A percentile compares a stretch with the other conserved stretches of the same genome.
Conservation (phyloP, 768 basidiomycete genomes). For the Leccinum subgranulosum region DNA sequence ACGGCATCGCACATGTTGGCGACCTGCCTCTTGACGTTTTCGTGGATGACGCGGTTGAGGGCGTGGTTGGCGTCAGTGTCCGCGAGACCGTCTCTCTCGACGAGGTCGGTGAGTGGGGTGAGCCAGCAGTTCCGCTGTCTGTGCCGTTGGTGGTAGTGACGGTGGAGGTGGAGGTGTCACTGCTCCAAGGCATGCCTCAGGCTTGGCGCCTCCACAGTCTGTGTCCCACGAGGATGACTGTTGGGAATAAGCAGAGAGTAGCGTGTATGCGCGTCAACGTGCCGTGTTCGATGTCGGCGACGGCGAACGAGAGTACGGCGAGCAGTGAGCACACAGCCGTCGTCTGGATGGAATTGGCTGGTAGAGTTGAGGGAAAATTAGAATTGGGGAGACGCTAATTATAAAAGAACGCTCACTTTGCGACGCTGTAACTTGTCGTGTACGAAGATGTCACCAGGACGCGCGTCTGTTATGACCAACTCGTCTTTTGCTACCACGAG, state of each 20-base stretch:
- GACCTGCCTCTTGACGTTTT: no score
- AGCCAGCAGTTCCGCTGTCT: conserved; percentile 39
- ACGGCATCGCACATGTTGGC: no score
- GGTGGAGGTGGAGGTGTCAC: conserved; percentile 28
- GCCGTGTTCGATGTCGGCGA: conserved; percentile 78
- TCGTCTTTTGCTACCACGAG: no score
- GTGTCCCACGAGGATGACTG: conserved; percentile 84
- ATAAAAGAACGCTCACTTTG: conserved; percentile 57
- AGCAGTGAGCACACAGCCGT: conserved; percentile 67
- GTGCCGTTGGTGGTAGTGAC: no score
- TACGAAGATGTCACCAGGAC: conserved; percentile 45
- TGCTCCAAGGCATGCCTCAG: conserved; percentile 52
- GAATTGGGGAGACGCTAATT: no score
- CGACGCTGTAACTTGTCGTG: conserved; percentile 85
- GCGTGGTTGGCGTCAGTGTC: no score
- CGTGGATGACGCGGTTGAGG: no score
- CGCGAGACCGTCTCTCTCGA: no score
- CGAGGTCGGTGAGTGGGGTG: no score
- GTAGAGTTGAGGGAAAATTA: neutral
- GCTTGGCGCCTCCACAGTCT: conserved; percentile 59
- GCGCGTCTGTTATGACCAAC: no score
- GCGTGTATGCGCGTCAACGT: conserved; percentile 15
- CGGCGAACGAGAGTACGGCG: conserved; percentile 72
- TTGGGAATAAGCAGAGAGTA: neutral
- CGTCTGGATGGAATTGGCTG: conserved; percentile 25